Percentiles rank a stretch among this genome's conserved stretches.
These are phyloP conservation scores for Phytopythium mirpurense DNA, from an alignment of 352 stramenopile species.

Conservation along the genomic window DNA sequence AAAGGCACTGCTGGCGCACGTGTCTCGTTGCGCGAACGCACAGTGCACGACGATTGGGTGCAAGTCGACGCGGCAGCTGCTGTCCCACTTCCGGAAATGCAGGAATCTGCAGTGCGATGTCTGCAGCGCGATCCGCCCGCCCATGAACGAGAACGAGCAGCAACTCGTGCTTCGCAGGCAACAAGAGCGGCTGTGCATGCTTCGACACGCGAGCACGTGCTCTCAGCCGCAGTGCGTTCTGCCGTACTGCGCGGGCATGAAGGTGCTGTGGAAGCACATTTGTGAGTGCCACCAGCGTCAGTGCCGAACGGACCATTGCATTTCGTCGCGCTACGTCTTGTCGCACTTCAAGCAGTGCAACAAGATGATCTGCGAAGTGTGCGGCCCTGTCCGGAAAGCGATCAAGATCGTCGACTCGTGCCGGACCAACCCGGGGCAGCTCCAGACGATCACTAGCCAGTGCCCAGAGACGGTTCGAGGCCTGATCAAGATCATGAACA, in stretches of 20 bases:
- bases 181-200: conserved; percentile 84
- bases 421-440: conserved; percentile 61
- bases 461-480: conserved; percentile 70
- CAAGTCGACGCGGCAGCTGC: conserved; percentile 81
- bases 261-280: conserved; percentile 89
- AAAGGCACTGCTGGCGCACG: conserved; percentile 74
- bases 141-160: conserved; percentile 84
- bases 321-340: conserved; percentile 84
- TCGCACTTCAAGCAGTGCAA: conserved; percentile 90
- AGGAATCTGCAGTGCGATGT: conserved; percentile 85
- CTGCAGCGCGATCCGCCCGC: conserved; percentile 82
- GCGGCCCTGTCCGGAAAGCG: conserved; percentile 77
- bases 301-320: conserved; percentile 84
- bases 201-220: conserved; percentile 83
- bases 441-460: conserved; percentile 64
- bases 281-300: conserved; percentile 86
- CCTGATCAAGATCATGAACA: conserved; percentile 89
- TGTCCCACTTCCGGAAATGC: conserved; percentile 87
- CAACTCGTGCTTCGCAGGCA: conserved; percentile 79
- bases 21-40: conserved; percentile 79
- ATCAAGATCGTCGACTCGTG: conserved; percentile 88
- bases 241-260: conserved; percentile 85
- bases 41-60: conserved; percentile 85
- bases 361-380: conserved; percentile 90
- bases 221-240: conserved; percentile 58